phyloP scores from a whole-genome alignment of 2,329 filamentous ascomycete genomes.

The Eurotiales sp. region DNA sequence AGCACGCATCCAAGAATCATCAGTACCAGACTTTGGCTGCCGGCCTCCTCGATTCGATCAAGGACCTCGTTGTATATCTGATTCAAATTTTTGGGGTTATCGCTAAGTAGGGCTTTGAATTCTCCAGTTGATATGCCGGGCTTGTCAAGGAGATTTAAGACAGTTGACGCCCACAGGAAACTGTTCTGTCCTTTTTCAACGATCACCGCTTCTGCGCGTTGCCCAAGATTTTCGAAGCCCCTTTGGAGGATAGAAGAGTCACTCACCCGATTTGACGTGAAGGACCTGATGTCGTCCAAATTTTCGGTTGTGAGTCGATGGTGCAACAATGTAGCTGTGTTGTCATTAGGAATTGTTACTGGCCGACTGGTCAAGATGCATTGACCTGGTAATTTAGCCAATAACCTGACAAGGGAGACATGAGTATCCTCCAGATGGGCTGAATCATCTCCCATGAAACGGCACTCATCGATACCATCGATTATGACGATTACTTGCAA shows the following conservation, averaged over 20 bases:
- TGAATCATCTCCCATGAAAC: no score
- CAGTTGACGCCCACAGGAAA: background rate
- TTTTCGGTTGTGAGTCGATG: constrained; percentile 3
- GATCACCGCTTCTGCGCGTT: background rate
- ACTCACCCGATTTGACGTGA: background rate
- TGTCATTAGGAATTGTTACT: background rate
- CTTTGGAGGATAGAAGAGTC: background rate
- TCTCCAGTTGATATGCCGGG: background rate
- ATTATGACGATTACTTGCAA: background rate
- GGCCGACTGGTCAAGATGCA: background rate
- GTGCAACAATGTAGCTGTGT: background rate
- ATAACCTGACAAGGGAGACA: background rate
- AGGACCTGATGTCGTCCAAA: background rate
- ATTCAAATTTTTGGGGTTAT: background rate
- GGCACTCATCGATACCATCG: background rate
- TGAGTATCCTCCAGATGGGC: no score
- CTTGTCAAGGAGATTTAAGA: constrained; percentile 1
- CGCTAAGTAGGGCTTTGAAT: background rate
- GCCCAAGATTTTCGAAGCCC: background rate
- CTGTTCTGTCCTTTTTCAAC: background rate
- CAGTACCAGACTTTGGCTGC: background rate
- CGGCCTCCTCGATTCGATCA: background rate
- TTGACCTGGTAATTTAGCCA: background rate
- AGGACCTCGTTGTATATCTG: background rate
- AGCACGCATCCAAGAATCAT: background rate